Conservation (phyloP, 202 grass and related monocot genomes). For the Zizania palustris region DNA sequence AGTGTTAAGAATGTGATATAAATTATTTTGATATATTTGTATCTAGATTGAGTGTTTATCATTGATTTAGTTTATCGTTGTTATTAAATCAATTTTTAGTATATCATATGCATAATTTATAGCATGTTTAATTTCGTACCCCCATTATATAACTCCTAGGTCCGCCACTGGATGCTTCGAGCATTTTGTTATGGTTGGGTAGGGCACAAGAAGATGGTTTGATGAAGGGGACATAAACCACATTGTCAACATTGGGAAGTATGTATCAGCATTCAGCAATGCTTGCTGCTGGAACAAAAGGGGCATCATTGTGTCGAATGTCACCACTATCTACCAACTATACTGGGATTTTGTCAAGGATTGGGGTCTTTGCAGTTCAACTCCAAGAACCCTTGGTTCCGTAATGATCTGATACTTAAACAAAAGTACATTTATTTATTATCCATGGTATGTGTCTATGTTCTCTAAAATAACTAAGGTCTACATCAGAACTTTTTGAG, state of each 20-base stretch:
- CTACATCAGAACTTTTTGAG: not conserved
- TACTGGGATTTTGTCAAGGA: conserved; percentile 92
- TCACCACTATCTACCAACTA: conserved; percentile 73
- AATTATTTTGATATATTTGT: no score
- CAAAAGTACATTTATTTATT: conserved; percentile 76
- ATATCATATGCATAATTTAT: no score
- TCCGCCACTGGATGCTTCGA: no score
- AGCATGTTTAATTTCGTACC: no score
- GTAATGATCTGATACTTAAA: conserved; percentile 72
- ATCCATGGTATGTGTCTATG: conserved; percentile 57
- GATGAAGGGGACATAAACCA: conserved; percentile 81
- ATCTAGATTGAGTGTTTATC: no score
- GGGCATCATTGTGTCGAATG: conserved; percentile 64
- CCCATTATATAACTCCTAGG: no score
- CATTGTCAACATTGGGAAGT: conserved; percentile 83
- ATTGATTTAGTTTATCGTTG: no score
- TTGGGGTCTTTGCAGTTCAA: conserved; percentile 72
- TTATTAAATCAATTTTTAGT: no score
- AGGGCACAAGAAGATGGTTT: conserved; percentile 86
- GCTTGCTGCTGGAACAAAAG: conserved; percentile 76
- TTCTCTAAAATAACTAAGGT: conserved; percentile 35
- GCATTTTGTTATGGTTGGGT: conserved; percentile 21
- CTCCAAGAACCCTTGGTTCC: conserved; percentile 75
- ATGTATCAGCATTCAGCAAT: conserved; percentile 78
- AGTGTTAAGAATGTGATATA: no score